These are phyloP conservation scores for Erythrophleum fordii DNA, from an alignment of 306 rosid genomes.

Conservation along the genomic window DNA sequence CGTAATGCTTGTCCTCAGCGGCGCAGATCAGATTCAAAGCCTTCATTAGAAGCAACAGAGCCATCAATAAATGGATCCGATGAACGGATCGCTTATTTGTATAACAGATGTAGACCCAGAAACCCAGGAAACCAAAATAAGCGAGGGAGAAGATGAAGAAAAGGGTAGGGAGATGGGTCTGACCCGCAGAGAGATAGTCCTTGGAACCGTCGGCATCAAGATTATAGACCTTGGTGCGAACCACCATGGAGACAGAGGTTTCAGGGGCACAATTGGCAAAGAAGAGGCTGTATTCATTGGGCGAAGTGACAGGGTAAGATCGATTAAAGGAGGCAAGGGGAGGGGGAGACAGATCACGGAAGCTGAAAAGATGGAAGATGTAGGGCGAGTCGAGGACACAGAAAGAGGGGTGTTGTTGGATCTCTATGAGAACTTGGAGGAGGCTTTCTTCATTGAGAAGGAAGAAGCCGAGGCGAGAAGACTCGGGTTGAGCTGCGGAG, in stretches of 20 bases:
- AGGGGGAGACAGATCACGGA: constrained; percentile 76
- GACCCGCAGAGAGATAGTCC: constrained; percentile 90
- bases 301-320: constrained; percentile 64
- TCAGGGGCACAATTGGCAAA: constrained; percentile 86
- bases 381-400: constrained; percentile 79
- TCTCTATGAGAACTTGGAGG: constrained; percentile 86
- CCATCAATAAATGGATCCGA: constrained; percentile 85
- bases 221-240: constrained; percentile 75
- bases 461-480: constrained; percentile 80
- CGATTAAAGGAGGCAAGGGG: constrained; percentile 57
- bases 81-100: constrained; percentile 64
- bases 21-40: constrained; percentile 83
- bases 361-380: constrained; percentile 62
- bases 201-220: constrained; percentile 56
- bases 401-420: constrained; percentile 76
- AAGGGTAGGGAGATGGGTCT: constrained; percentile 74
- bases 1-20: constrained; percentile 85
- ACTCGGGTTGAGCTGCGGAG: constrained; percentile 32
- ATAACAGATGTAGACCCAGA: constrained; percentile 62
- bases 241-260: constrained; percentile 75
- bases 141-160: constrained; percentile 60
- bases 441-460: constrained; percentile 82
- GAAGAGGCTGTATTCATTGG: constrained; percentile 86
- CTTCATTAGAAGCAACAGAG: constrained; percentile 63
- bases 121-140: constrained; percentile 59